Percentiles rank a stretch among this genome's conserved stretches.
phyloP scores from a whole-genome alignment of 176 grass and related monocot genomes.

The Bolboschoenus planiculmis region DNA sequence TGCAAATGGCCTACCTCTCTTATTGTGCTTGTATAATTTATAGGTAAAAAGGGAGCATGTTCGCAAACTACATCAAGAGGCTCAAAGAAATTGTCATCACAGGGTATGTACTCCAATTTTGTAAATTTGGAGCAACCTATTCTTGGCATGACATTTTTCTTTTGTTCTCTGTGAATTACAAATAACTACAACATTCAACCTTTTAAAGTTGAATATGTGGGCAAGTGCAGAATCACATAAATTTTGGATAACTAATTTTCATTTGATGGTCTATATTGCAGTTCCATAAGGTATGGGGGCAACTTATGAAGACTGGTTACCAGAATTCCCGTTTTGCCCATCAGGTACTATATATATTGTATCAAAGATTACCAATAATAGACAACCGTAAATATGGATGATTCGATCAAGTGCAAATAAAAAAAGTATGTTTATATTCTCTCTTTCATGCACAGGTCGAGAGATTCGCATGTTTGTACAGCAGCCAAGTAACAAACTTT shows the following conservation, averaged over 20 bases:
- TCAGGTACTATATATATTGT: conserved; percentile 42
- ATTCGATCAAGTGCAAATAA: not conserved
- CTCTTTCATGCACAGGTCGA: conserved; percentile 55
- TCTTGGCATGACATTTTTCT: not conserved
- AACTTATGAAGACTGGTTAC: conserved; percentile 98
- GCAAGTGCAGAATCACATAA: not conserved
- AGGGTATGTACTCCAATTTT: conserved; percentile 35
- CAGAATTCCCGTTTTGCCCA: conserved; percentile 99
- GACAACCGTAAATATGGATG: not conserved
- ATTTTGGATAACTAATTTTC: not conserved
- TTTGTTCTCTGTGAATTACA: not conserved
- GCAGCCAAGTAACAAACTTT: conserved; percentile 88
- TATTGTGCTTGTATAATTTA: conserved; percentile 17
- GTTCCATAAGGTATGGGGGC: conserved; percentile 99
- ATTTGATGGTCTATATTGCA: conserved; percentile 29
- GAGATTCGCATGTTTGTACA: conserved; percentile 94
- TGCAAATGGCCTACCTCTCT: not conserved
- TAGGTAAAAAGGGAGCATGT: conserved; percentile 57
- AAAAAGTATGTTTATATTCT: not conserved
- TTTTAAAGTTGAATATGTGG: not conserved
- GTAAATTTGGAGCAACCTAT: not conserved
- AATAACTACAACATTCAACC: not conserved
- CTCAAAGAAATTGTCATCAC: conserved; percentile 70
- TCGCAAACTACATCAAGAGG: conserved; percentile 63
- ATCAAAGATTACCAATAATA: not conserved